Percentiles rank a stretch among this genome's conserved stretches.
Evolutionary conservation across 2,329 filamentous ascomycete genomes (phyloP).

Genomic region (Biscogniauxia sp.): DNA sequence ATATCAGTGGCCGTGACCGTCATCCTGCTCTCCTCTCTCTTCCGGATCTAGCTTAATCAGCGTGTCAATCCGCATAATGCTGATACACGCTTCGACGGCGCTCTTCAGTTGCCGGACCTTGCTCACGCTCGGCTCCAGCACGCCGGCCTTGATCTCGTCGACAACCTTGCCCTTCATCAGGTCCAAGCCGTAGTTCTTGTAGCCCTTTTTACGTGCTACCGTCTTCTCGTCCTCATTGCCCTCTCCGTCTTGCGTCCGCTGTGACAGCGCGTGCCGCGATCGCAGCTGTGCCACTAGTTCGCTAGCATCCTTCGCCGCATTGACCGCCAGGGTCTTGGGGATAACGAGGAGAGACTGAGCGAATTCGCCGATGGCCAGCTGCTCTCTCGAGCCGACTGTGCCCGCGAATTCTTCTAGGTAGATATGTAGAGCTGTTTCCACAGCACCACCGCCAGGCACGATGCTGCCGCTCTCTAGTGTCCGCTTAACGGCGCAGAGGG

Average conservation of each 20-base stretch:
- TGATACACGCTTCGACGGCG: conserved; percentile 96
- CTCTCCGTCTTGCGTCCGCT: conserved; percentile 85
- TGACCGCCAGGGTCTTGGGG: conserved; percentile 94
- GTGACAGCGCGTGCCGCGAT: conserved; percentile 88
- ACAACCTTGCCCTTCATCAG: conserved; percentile 84
- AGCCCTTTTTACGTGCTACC: conserved; percentile 89
- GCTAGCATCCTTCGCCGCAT: conserved; percentile 93
- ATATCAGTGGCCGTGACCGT: conserved; percentile 79
- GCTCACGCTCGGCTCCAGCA: conserved; percentile 95
- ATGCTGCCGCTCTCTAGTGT: conserved; percentile 96
- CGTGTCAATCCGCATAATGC: conserved; percentile 99
- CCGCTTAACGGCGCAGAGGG: conserved; percentile 92
- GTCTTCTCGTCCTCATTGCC: conserved; percentile 83
- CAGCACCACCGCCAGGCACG: conserved; percentile 91
- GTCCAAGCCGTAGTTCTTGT: conserved; percentile 98
- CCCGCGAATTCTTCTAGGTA: conserved; percentile 98
- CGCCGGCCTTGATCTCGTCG: conserved; percentile 90
- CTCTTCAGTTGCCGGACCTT: conserved; percentile 98
- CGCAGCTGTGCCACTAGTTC: conserved; percentile 95
- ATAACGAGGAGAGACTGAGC: conserved; percentile 91
- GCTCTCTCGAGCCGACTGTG: conserved; percentile 93
- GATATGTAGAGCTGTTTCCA: conserved; percentile 98
- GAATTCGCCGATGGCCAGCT: conserved; percentile 96
- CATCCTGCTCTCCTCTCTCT: conserved; percentile 69
- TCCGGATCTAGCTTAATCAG: conserved; percentile 97